Evolutionary conservation across 805 yeast species (phyloP).

Genomic region (Metschnikowia cubensis): DNA sequence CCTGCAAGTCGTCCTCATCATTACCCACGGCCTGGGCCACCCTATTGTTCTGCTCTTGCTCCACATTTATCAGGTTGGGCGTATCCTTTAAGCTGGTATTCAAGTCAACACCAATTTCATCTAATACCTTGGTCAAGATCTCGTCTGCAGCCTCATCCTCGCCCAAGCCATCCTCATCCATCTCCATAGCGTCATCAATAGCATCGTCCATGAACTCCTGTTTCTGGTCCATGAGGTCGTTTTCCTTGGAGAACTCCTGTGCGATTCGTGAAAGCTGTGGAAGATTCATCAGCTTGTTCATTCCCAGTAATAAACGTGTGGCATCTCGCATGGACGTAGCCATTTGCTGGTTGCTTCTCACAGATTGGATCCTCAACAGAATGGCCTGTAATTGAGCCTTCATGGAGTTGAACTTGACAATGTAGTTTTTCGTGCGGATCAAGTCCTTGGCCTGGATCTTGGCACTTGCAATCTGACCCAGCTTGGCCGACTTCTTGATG

Average conservation of each 20-base stretch:
- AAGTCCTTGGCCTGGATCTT: conserved; percentile 95
- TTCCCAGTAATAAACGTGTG: conserved; percentile 72
- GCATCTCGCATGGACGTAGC: conserved; percentile 93
- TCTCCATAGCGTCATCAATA: conserved; percentile 93
- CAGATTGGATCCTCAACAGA: conserved; percentile 85
- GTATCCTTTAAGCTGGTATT: conserved; percentile 45
- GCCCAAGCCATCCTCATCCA: conserved; percentile 64
- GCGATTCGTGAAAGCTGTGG: conserved; percentile 87
- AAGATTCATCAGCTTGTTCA: conserved; percentile 87
- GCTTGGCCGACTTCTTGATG: conserved; percentile 87
- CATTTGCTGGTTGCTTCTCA: conserved; percentile 93
- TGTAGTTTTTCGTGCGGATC: conserved; percentile 78
- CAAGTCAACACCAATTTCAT: conserved; percentile 92
- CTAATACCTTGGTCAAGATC: conserved; percentile 84
- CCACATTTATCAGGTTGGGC: conserved; percentile 33
- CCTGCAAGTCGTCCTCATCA: conserved; percentile 83
- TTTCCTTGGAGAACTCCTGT: conserved; percentile 91
- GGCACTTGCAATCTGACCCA: conserved; percentile 82
- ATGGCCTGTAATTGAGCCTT: conserved; percentile 95
- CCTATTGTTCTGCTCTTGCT: conserved; percentile 21
- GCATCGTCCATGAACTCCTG: conserved; percentile 99
- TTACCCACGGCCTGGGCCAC: conserved; percentile 57
- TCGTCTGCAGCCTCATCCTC: conserved; percentile 91
- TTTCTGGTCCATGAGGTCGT: conserved; percentile 96
- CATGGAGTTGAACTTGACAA: conserved; percentile 88